These are phyloP conservation scores for Vaccinium corymbosum DNA, from an alignment of 148 eudicot genomes.

Conservation along the genomic window DNA sequence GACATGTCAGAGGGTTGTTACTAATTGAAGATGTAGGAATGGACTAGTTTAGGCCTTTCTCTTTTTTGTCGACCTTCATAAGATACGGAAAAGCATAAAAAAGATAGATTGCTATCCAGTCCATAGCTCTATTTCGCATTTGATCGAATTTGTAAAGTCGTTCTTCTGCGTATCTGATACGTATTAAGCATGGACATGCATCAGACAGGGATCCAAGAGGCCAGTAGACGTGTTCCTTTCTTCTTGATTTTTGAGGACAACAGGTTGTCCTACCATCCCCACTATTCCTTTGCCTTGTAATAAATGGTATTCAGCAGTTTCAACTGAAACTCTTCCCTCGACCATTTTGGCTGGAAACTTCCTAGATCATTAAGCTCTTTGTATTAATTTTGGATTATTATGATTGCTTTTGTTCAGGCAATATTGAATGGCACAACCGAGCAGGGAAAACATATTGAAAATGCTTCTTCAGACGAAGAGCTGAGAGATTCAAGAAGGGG, in stretches of 20 bases:
- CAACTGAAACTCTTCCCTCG: constrained; percentile 4
- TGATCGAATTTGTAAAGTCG: too few species aligned
- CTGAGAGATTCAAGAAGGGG: constrained; percentile 67
- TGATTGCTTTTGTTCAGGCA: constrained; percentile 42
- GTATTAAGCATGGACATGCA: not conserved
- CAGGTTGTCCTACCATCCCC: not conserved
- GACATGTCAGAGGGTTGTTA: too few species aligned
- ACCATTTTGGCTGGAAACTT: constrained; percentile 2
- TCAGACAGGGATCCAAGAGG: not conserved
- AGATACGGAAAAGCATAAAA: too few species aligned
- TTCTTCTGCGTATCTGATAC: not conserved
- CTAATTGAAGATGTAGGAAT: too few species aligned
- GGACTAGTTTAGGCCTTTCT: too few species aligned
- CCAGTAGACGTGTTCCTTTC: not conserved
- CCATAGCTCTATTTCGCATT: too few species aligned
- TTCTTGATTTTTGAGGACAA: not conserved
- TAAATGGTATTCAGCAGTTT: not conserved
- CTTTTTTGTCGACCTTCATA: too few species aligned
- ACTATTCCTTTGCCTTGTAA: not conserved
- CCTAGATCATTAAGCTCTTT: not conserved
- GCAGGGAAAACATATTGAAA: constrained; percentile 41
- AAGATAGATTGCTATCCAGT: too few species aligned
- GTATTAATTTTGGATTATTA: not conserved
- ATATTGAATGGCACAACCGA: constrained; percentile 45
- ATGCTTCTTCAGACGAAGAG: constrained; percentile 72